These are phyloP conservation scores for Platismatia glauca DNA, from an alignment of 495 filamentous ascomycete species.

Conservation along the genomic window DNA sequence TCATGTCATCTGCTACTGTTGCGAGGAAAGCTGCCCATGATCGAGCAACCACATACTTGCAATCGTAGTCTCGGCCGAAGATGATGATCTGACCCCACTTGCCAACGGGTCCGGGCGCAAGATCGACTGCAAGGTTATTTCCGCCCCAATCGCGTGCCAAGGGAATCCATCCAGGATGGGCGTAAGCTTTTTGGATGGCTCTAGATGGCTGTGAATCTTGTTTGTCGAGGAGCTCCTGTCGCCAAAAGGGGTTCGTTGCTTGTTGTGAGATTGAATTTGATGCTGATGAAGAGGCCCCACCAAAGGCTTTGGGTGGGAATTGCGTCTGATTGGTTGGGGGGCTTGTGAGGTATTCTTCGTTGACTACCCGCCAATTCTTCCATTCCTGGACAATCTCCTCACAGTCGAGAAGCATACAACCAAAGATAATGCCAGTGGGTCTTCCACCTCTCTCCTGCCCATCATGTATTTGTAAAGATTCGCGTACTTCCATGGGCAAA, in stretches of 20 bases:
- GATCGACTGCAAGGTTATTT: constrained; percentile 89
- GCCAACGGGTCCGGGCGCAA: constrained; percentile 83
- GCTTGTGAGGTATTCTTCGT: constrained; percentile 69
- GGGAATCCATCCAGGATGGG: constrained; percentile 92
- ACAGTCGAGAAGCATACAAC: constrained; percentile 92
- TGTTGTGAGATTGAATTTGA: constrained; percentile 38
- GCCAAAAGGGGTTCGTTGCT: constrained; percentile 57
- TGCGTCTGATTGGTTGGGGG: constrained; percentile 47
- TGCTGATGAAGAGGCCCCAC: constrained; percentile 50
- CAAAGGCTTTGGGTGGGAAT: constrained; percentile 57
- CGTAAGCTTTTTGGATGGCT: constrained; percentile 85
- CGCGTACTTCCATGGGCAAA: constrained; percentile 84
- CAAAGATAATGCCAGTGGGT: constrained; percentile 88
- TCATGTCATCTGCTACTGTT: constrained; percentile 79
- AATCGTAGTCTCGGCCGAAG: constrained; percentile 95
- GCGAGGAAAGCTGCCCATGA: constrained; percentile 89
- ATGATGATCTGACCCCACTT: constrained; percentile 96
- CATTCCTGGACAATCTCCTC: constrained; percentile 98
- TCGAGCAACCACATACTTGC: constrained; percentile 89
- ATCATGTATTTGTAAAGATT: constrained; percentile 85
- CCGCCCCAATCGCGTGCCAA: constrained; percentile 96
- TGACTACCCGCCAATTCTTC: constrained; percentile 90
- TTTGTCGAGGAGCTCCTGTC: constrained; percentile 71
- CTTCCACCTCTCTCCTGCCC: constrained; percentile 89
- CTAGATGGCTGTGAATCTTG: constrained; percentile 84